Evolutionary conservation across 75 land plant genomes (phyloP), one percentile per base, ranked within the genome.

Genomic region (Selaginella tamariscina): DNA sequence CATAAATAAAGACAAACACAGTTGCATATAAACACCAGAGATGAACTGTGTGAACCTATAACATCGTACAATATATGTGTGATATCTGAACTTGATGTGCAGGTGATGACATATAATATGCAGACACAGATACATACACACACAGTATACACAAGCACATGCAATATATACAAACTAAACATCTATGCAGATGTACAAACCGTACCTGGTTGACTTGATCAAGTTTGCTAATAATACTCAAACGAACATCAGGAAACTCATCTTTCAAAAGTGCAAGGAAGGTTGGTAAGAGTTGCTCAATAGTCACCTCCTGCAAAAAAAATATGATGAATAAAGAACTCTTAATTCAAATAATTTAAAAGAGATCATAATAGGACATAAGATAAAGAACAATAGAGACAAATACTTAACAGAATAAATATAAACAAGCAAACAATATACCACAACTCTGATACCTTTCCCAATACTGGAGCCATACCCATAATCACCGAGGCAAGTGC

Each of bases 191-290:
- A 39, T 24, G 29, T 20, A 54, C 9, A 32, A 11, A 15, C 65
- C 56, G 32, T 67, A 88, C 96, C 88, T 91, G 96, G 65, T 91
- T 91, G 15, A 91, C 96, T 91, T 91, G 94, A 76, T 91, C 97
- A 30, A 91, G 97, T 73, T 91, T 91, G 89, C 97, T 91, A 67
- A 91, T 91, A 2, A 91, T 91, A 32, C 88, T 91, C n/a, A 91
- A 80, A 22, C 97, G 86, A 0, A 91, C 97, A 82, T 91, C 97
- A 32, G 97, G 97, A 73, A 91, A 88, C 54, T 91, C 97, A 80
- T 91, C 97, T 69, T 88, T 91, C 63, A 91, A 78, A 29, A 91
- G 93, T 33, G 93, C 83, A 29, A 91, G 86, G 72, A 91, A 91
- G 29, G 88, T 91, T 0, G 92, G 96, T 33, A 91, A 83, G 33